These are phyloP conservation scores for Ganoderma sinense DNA, from an alignment of 1,284 basidiomycete species.

Conservation along the genomic window DNA sequence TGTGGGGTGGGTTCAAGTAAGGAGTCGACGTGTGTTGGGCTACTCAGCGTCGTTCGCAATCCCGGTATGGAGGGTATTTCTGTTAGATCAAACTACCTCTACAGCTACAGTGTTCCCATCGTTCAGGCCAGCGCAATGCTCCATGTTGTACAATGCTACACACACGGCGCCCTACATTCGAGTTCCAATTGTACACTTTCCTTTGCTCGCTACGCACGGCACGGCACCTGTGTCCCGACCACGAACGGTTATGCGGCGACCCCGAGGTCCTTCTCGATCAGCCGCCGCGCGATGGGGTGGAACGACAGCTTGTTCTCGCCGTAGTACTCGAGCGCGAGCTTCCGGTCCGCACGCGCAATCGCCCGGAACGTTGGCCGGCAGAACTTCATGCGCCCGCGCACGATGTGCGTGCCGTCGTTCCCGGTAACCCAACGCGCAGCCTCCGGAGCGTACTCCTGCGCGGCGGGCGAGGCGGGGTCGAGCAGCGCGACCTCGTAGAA, in stretches of 20 bases:
- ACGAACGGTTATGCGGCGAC: background rate
- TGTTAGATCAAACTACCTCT: background rate
- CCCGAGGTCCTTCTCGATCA: constrained; percentile 64
- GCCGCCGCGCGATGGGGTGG: constrained; percentile 78
- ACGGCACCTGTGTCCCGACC: background rate
- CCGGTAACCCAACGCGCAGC: constrained; percentile 79
- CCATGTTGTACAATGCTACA: constrained; percentile 14
- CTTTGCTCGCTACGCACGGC: background rate
- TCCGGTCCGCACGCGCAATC: constrained; percentile 62
- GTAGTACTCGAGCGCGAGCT: constrained; percentile 70
- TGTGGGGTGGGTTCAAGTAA: constrained; percentile 81
- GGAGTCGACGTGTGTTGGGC: background rate
- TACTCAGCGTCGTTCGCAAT: no score
- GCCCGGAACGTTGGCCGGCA: constrained; percentile 73
- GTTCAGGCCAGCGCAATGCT: constrained; percentile 15
- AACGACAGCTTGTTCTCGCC: constrained; percentile 60
- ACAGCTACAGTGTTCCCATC: background rate
- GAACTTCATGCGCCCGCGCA: constrained; percentile 87
- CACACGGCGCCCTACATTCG: constrained; percentile 12
- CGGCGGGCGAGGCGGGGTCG: constrained; percentile 56
- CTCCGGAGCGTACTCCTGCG: constrained; percentile 53
- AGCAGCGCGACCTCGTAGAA: constrained; percentile 73
- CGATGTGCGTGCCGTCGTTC: constrained; percentile 58
- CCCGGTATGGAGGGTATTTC: background rate
- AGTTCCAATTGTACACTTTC: constrained; percentile 10